Conservation (phyloP, 1,284 basidiomycete genomes). For the Cryptococcus amylolentus region DNA sequence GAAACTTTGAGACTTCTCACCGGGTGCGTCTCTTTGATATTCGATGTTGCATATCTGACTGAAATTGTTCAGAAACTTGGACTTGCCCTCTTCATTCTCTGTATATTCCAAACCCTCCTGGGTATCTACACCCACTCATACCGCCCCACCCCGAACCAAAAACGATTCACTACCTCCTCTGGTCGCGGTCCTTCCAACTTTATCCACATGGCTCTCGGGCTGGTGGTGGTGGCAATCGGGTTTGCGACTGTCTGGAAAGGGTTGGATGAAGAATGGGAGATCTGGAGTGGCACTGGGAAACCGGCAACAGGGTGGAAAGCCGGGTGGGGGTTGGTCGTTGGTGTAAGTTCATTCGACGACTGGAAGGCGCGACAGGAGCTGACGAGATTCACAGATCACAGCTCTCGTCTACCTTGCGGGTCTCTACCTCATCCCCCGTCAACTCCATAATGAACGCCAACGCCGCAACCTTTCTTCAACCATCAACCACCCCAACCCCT, state of each 20-base stretch:
- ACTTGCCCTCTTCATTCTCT: conserved; percentile 60
- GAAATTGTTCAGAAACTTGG: conserved; percentile 55
- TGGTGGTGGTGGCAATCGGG: conserved; percentile 28
- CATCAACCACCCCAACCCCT: not conserved
- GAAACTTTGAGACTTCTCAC: conserved; percentile 21
- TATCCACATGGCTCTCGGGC: conserved; percentile 32
- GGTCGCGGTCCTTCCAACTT: conserved; percentile 36
- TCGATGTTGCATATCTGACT: too few species aligned
- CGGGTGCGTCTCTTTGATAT: conserved; percentile 16
- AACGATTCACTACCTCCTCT: conserved; percentile 19
- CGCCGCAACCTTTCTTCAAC: conserved; percentile 5
- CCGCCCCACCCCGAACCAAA: conserved; percentile 6
- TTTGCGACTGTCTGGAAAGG: conserved; percentile 33
- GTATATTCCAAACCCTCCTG: conserved; percentile 58
- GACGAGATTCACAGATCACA: conserved; percentile 8
- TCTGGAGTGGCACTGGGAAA: conserved; percentile 19
- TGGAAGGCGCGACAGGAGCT: not conserved
- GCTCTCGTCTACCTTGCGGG: conserved; percentile 17
- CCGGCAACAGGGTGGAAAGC: conserved; percentile 24
- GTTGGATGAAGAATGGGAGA: conserved; percentile 28
- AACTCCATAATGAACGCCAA: conserved; percentile 11
- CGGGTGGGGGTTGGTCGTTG: conserved; percentile 36
- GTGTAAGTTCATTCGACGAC: conserved; percentile 12
- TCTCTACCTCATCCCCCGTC: conserved; percentile 18
- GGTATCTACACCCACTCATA: conserved; percentile 61